Base-by-base conservation (phyloP, 1,284 basidiomycete genomes). In the Cryptococcus sp. region DNA sequence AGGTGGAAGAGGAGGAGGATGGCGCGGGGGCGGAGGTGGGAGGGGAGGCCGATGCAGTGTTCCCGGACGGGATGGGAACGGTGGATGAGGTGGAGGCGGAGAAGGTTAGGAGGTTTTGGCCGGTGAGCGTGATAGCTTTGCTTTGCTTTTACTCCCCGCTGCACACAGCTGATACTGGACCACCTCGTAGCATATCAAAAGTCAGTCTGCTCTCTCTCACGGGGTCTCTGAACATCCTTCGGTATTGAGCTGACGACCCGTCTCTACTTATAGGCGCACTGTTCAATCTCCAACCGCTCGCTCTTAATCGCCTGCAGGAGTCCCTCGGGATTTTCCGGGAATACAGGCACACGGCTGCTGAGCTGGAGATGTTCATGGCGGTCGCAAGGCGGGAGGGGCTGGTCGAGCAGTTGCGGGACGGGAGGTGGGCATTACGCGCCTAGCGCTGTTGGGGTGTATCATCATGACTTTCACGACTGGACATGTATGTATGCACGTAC, bases 201-300 rank as follows among this genome's bases (percentile, higher is more conserved):
- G 56, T 37, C 4, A 18, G 42, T 43, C 28, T 54, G n/a, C n/a
- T n/a, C n/a, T n/a, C n/a, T n/a, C n/a, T n/a, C n/a, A n/a, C n/a
- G n/a, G n/a, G n/a, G n/a, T n/a, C n/a, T n/a, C n/a, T n/a, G n/a
- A n/a, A n/a, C n/a, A n/a, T n/a, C n/a, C n/a, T n/a, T n/a, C n/a
- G n/a, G n/a, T n/a, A n/a, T 36, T 46, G 44, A 28, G 20, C 40
- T 42, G 20, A 24, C 72, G 85, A n/a, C n/a, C n/a, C n/a, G n/a
- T n/a, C n/a, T n/a, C n/a, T n/a, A n/a, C n/a, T 89, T 59, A 85
- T 88, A 74, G 88, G 88, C 36, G 89, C 91, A 85, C 84, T 93
- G 55, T 88, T 84, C 53, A 92, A 91, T 69, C 79, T 94, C 44
- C 87, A 87, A 7, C 75, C 84, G 1, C 79, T 91, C 23, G 81